These are phyloP conservation scores for Fusarium sp. DNA, from an alignment of 2,329 filamentous ascomycete species.

Conservation along the genomic window DNA sequence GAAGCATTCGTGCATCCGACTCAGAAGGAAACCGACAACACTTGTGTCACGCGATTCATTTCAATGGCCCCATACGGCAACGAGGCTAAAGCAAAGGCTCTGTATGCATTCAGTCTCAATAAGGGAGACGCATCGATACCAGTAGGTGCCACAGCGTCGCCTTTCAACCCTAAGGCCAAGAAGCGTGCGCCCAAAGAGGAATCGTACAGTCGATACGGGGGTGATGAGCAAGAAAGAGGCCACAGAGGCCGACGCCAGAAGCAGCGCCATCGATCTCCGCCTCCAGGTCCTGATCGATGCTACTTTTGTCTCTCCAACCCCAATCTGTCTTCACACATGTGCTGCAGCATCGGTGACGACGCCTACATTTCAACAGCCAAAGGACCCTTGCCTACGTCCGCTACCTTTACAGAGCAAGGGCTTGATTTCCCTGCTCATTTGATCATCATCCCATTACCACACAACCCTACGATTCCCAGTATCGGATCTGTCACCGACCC, in stretches of 20 bases:
- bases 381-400: constrained; percentile 80
- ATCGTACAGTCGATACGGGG: constrained; percentile 67
- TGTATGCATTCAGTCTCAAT: constrained; percentile 83
- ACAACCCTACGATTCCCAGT: constrained; percentile 78
- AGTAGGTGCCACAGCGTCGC: constrained; percentile 78
- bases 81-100: constrained; percentile 78
- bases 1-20: constrained; percentile 87
- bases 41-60: constrained; percentile 85
- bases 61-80: constrained; percentile 86
- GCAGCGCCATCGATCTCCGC: constrained; percentile 63
- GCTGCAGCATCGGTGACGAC: constrained; percentile 88
- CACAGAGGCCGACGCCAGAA: constrained; percentile 60
- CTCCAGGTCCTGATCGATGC: constrained; percentile 80
- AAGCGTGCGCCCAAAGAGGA: constrained; percentile 68
- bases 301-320: constrained; percentile 97
- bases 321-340: constrained; percentile 85
- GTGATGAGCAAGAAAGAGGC: constrained; percentile 58
- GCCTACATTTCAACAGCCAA: constrained; percentile 92
- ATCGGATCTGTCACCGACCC: constrained; percentile 69
- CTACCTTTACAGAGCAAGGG: constrained; percentile 73
- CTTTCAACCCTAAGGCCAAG: constrained; percentile 68
- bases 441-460: constrained; percentile 89
- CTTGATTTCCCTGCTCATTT: constrained; percentile 86
- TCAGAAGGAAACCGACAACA: constrained; percentile 60
- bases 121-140: constrained; percentile 74